Percentiles rank a stretch among this genome's conserved stretches.
These are phyloP conservation scores for Hirsutella minnesotensis DNA, from an alignment of 2,329 filamentous ascomycete genomes.

Conservation along the genomic window DNA sequence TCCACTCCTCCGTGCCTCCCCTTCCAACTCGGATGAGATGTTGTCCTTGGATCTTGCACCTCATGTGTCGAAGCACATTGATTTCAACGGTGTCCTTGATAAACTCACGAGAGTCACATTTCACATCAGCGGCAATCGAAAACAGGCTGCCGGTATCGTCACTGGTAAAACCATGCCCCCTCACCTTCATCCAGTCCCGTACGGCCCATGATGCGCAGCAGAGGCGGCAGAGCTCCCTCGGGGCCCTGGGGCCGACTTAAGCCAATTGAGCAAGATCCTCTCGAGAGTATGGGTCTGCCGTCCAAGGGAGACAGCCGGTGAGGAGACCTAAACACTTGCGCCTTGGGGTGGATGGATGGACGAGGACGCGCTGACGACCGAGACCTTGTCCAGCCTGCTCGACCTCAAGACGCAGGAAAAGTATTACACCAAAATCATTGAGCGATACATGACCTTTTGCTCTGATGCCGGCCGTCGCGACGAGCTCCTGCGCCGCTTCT, in stretches of 20 bases:
- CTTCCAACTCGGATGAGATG: too few relatives aligned
- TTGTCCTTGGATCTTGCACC: too few relatives aligned
- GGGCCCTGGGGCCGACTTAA: constrained; percentile 61
- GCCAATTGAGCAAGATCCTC: constrained; percentile 60
- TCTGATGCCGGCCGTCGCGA: constrained; percentile 59
- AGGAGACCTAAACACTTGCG: constrained; percentile 1
- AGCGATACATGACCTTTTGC: constrained; percentile 84
- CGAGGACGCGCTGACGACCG: background rate
- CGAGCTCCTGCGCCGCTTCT: constrained; percentile 64
- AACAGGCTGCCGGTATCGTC: too few relatives aligned
- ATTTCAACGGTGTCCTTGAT: too few relatives aligned
- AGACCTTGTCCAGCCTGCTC: constrained; percentile 40
- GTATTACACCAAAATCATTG: constrained; percentile 79
- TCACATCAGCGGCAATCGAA: too few relatives aligned
- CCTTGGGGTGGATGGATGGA: background rate
- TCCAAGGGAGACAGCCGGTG: constrained; percentile 87
- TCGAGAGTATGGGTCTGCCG: constrained; percentile 73
- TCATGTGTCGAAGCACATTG: too few relatives aligned
- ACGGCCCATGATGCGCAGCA: constrained; percentile 7
- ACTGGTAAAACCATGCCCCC: background rate
- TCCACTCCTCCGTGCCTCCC: too few relatives aligned
- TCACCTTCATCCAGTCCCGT: background rate
- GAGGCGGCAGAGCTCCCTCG: constrained; percentile 25
- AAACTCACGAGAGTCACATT: too few relatives aligned
- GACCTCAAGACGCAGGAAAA: constrained; percentile 68